Evolutionary conservation across 129 eudicot species (phyloP).

Genomic region (Saussurea involucrata): DNA sequence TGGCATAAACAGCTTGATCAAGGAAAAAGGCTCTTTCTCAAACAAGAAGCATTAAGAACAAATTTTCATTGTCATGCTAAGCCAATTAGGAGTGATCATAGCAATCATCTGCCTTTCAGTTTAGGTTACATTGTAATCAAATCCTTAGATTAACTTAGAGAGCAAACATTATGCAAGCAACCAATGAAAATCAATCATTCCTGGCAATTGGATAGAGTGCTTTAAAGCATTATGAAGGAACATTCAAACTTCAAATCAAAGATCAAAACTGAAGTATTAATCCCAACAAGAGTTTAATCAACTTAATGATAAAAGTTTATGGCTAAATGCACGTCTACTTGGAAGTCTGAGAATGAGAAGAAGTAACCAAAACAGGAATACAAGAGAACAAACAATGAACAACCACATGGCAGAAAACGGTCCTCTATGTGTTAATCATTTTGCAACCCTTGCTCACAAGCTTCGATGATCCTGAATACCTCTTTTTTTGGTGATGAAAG

Average conservation of each 20-base stretch:
- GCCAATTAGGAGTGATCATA: too few species aligned
- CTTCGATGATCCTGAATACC: background rate
- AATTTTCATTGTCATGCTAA: too few species aligned
- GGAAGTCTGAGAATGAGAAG: background rate
- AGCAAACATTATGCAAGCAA: background rate
- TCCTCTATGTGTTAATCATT: background rate
- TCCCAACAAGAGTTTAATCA: background rate
- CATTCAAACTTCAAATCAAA: background rate
- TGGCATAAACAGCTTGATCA: background rate
- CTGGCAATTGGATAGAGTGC: background rate
- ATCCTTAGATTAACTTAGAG: background rate
- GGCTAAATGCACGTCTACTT: background rate
- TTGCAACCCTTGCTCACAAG: background rate
- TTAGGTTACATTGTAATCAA: background rate
- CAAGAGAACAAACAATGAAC: background rate
- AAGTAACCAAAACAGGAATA: background rate
- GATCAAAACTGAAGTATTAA: background rate
- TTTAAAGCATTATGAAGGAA: background rate
- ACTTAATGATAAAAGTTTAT: background rate
- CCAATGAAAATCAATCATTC: background rate
- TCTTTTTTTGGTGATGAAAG: too few species aligned
- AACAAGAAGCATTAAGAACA: too few species aligned
- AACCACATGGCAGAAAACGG: background rate
- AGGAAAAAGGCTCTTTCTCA: background rate
- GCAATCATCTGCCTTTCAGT: too few species aligned